Conservation (phyloP, 805 yeast genomes). For the Kluyveromyces aestuarii region DNA sequence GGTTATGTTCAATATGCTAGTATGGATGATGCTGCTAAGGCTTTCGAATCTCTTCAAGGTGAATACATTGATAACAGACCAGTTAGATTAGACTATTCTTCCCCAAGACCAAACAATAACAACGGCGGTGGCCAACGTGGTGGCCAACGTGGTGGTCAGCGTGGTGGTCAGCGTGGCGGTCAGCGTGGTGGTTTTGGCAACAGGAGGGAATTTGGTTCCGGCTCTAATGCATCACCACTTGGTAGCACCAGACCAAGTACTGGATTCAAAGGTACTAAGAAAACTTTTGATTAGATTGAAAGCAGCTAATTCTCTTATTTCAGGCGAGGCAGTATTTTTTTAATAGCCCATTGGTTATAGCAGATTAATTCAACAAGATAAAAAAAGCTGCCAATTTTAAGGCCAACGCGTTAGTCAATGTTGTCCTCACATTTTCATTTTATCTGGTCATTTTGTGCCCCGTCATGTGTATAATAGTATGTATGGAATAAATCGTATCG, state of each 20-base stretch:
- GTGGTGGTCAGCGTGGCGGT: constrained; percentile 35
- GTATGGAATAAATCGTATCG: background rate
- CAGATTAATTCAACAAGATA: background rate
- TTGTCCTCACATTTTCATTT: background rate
- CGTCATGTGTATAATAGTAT: background rate
- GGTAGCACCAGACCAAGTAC: constrained; percentile 33
- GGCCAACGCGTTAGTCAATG: background rate
- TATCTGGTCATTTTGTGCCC: background rate
- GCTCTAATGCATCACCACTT: constrained; percentile 60
- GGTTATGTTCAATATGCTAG: constrained; percentile 91
- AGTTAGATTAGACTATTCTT: constrained; percentile 87
- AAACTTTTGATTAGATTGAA: constrained; percentile 57
- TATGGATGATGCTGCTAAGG: constrained; percentile 84
- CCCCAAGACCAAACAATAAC: constrained; percentile 65
- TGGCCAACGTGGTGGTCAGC: constrained; percentile 35
- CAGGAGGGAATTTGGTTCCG: constrained; percentile 34
- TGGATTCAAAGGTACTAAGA: constrained; percentile 77
- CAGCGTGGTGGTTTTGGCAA: constrained; percentile 29
- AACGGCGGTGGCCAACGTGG: constrained; percentile 33
- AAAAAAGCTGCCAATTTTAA: background rate
- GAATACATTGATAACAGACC: constrained; percentile 85
- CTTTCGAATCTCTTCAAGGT: constrained; percentile 82
- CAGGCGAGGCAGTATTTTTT: background rate
- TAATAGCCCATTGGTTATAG: background rate
- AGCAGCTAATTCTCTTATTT: background rate